These are phyloP conservation scores for Penicillium sp. DNA, from an alignment of 2,329 filamentous ascomycete species.

Conservation along the genomic window DNA sequence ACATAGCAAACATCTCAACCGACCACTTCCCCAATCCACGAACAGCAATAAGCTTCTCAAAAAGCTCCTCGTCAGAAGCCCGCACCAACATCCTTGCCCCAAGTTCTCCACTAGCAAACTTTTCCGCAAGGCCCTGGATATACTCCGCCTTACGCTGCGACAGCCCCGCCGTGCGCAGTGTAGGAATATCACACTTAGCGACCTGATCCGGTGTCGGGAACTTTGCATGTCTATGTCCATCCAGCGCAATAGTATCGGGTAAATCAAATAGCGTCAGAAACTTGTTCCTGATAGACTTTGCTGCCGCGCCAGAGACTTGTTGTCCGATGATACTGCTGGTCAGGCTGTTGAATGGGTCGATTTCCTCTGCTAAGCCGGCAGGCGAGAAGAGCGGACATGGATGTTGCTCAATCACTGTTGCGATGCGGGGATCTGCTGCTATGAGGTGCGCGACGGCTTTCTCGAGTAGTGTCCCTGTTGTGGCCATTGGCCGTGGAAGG, in stretches of 20 bases:
- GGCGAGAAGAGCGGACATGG: constrained; percentile 77
- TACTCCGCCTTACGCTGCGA: constrained; percentile 97
- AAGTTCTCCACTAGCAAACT: constrained; percentile 73
- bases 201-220: constrained; percentile 81
- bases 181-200: constrained; percentile 59
- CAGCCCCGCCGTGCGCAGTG: constrained; percentile 78
- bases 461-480: constrained; percentile 70
- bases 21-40: constrained; percentile 86
- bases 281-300: constrained; percentile 80
- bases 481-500: constrained; percentile 49
- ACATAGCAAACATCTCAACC: constrained; percentile 97
- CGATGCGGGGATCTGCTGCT: constrained; percentile 68
- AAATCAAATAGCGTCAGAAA: constrained; percentile 71
- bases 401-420: constrained; percentile 68
- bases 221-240: constrained; percentile 11
- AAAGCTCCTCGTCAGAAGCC: constrained; percentile 80
- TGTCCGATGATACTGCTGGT: constrained; percentile 89
- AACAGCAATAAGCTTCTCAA: constrained; percentile 79
- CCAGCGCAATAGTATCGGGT: constrained; percentile 21
- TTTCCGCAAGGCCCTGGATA: constrained; percentile 77
- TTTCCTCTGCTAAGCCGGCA: constrained; percentile 74
- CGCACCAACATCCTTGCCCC: constrained; percentile 71
- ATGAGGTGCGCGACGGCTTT: constrained; percentile 74
- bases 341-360: constrained; percentile 85
- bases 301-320: constrained; percentile 91